A percentile compares a stretch with the other conserved stretches of the same genome.
phyloP scores from a whole-genome alignment of 202 grass and related monocot genomes.

The Setaria viridis region DNA sequence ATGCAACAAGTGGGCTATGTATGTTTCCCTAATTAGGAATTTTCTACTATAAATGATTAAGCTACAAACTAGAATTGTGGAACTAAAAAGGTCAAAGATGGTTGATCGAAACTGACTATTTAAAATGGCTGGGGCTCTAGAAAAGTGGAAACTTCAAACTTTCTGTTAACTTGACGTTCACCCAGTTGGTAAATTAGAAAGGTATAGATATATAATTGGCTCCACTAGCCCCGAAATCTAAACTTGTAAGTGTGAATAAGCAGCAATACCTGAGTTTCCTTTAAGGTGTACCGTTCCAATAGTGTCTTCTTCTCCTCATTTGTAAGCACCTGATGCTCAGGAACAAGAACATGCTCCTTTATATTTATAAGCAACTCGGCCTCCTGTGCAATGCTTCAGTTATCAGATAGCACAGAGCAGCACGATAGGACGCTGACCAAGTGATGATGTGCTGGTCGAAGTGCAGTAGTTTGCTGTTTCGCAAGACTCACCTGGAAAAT shows the following conservation, averaged over 20 bases:
- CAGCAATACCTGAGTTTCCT: conserved; percentile 91
- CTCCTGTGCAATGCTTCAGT: conserved; percentile 62
- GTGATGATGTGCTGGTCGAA: conserved; percentile 17
- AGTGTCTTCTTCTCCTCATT: conserved; percentile 92
- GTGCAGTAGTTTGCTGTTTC: conserved; percentile 19
- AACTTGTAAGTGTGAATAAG: conserved; percentile 1
- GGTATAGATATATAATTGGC: neutral
- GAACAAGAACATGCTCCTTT: conserved; percentile 96
- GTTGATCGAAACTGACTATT: neutral
- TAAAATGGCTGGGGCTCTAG: conserved; percentile 13
- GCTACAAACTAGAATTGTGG: neutral
- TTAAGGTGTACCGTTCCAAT: conserved; percentile 91
- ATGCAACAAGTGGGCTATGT: neutral
- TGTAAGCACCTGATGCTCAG: conserved; percentile 89
- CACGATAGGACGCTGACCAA: neutral
- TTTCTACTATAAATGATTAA: neutral
- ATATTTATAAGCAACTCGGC: conserved; percentile 94
- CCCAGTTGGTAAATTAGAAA: conserved; percentile 17
- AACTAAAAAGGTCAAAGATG: conserved; percentile 32
- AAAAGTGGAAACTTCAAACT: neutral
- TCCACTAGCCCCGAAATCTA: conserved; percentile 17
- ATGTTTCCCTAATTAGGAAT: conserved; percentile 4
- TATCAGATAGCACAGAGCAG: conserved; percentile 10
- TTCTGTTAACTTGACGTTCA: neutral
- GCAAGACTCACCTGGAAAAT: conserved; percentile 72